Percentiles rank a stretch among this genome's conserved stretches.
phyloP scores from a whole-genome alignment of 1,284 basidiomycete genomes.

The Ustilago bromivora region DNA sequence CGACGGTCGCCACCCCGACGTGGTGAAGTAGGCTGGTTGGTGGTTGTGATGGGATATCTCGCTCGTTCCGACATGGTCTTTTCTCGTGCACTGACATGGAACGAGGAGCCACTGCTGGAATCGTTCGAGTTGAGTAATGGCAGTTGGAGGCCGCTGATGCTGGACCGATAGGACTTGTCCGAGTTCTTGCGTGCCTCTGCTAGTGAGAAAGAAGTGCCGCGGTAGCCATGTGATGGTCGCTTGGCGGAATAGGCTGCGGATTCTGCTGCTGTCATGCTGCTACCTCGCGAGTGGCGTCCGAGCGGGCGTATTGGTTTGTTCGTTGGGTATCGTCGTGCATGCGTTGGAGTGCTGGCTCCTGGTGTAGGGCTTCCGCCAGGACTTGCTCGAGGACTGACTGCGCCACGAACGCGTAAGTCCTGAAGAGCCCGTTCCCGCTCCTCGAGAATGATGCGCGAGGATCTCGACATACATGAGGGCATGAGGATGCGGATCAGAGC shows the following conservation, averaged over 20 bases:
- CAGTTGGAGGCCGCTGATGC: slow-evolving; percentile 26
- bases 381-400: slow-evolving; percentile 34
- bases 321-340: slow-evolving; percentile 29
- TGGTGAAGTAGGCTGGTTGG: slow-evolving; percentile 13
- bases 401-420: slow-evolving; percentile 45
- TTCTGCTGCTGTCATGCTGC: slow-evolving; percentile 23
- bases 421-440: slow-evolving; percentile 45
- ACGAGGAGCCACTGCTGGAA: slow-evolving; percentile 43
- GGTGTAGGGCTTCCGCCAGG: slow-evolving; percentile 31
- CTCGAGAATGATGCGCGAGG: slow-evolving; percentile 37
- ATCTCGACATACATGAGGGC: slow-evolving; percentile 41
- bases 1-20: slow-evolving; percentile 7
- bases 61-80: slow-evolving; percentile 44
- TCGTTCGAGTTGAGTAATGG: slow-evolving; percentile 41
- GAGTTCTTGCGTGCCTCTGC: slow-evolving; percentile 35
- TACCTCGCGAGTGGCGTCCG: slow-evolving; percentile 40
- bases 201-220: slow-evolving; percentile 43
- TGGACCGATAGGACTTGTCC: slow-evolving; percentile 33
- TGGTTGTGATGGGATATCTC: slow-evolving; percentile 40
- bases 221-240: slow-evolving; percentile 37
- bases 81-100: slow-evolving; percentile 39
- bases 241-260: slow-evolving; percentile 21
- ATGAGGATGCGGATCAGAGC: slow-evolving; percentile 34
- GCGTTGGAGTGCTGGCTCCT: slow-evolving; percentile 25
- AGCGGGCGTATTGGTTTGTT: slow-evolving; percentile 33